Conservation (phyloP, 176 grass and related monocot species). For the Canna indica region DNA sequence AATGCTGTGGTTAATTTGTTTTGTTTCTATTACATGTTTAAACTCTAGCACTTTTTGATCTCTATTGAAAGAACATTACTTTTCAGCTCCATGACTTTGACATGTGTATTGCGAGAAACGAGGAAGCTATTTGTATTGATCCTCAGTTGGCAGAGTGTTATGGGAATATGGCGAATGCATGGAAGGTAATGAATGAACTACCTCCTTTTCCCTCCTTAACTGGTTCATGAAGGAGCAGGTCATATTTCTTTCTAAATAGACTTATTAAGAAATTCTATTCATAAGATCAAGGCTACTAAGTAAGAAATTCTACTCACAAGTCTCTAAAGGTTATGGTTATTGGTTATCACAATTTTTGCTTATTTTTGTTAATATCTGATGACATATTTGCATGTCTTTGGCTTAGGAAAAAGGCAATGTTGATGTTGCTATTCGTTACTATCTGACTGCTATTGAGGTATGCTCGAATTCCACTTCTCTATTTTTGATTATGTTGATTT, state of each 20-base stretch:
- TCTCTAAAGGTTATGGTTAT: too few species aligned
- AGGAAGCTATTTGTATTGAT: constrained; percentile 12
- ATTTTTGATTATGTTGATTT: background rate
- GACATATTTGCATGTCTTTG: background rate
- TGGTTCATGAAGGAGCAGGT: too few species aligned
- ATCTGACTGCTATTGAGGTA: constrained; percentile 9
- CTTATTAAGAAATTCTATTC: too few species aligned
- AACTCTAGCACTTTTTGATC: background rate
- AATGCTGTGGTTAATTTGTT: background rate
- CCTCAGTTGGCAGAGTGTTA: constrained; percentile 17
- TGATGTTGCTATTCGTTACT: constrained; percentile 12
- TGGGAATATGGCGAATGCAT: constrained; percentile 23
- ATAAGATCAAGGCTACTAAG: too few species aligned
- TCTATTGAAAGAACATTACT: background rate
- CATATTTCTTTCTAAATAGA: too few species aligned
- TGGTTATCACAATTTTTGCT: too few species aligned
- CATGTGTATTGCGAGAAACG: constrained; percentile 13
- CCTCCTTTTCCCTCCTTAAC: too few species aligned
- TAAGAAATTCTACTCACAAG: too few species aligned
- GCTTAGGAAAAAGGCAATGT: constrained; percentile 12
- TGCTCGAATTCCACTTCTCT: background rate
- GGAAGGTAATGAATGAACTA: constrained; percentile 21
- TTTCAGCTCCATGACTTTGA: constrained; percentile 16
- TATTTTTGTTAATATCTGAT: too few species aligned
- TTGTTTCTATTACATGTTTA: background rate